phyloP scores from a whole-genome alignment of 768 basidiomycete genomes.

The Suillus hirtellus region DNA sequence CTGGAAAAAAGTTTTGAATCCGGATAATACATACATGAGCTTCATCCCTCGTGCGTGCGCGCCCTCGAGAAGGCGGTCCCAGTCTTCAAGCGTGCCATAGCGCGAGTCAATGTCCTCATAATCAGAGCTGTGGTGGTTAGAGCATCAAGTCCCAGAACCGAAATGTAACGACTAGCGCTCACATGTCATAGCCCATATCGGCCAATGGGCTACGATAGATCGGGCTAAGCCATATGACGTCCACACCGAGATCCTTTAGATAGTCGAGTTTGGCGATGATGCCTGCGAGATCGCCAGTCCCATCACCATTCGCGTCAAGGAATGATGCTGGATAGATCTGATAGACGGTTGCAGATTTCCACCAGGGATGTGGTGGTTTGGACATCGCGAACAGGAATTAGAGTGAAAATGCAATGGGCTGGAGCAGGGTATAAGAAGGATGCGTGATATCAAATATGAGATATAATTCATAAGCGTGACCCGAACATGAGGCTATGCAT shows the following conservation, averaged over 20 bases:
- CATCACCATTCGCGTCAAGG: too few species aligned
- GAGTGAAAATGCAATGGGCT: slow-evolving; percentile 4
- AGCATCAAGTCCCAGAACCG: not conserved
- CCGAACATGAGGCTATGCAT: not conserved
- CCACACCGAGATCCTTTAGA: slow-evolving; percentile 64
- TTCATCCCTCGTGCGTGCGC: slow-evolving; percentile 69
- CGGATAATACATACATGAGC: slow-evolving; percentile 49
- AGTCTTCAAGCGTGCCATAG: slow-evolving; percentile 64
- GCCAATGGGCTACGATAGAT: slow-evolving; percentile 68
- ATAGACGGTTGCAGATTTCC: slow-evolving; percentile 60
- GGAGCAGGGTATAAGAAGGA: not conserved
- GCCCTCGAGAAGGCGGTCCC: slow-evolving; percentile 54
- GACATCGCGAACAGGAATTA: not conserved
- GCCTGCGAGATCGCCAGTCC: too few species aligned
- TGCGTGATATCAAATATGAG: not conserved
- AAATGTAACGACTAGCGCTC: slow-evolving; percentile 17
- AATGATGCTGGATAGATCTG: slow-evolving; percentile 75
- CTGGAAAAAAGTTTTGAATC: slow-evolving; percentile 12
- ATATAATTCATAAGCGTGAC: not conserved
- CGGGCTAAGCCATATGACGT: slow-evolving; percentile 69
- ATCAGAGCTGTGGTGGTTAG: slow-evolving; percentile 48
- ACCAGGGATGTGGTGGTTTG: slow-evolving; percentile 41
- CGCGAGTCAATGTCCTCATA: slow-evolving; percentile 63
- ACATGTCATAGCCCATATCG: slow-evolving; percentile 80
- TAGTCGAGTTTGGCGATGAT: slow-evolving; percentile 56